Conservation (phyloP, 495 filamentous ascomycete genomes). For the Polyplosphaeria fusca region DNA sequence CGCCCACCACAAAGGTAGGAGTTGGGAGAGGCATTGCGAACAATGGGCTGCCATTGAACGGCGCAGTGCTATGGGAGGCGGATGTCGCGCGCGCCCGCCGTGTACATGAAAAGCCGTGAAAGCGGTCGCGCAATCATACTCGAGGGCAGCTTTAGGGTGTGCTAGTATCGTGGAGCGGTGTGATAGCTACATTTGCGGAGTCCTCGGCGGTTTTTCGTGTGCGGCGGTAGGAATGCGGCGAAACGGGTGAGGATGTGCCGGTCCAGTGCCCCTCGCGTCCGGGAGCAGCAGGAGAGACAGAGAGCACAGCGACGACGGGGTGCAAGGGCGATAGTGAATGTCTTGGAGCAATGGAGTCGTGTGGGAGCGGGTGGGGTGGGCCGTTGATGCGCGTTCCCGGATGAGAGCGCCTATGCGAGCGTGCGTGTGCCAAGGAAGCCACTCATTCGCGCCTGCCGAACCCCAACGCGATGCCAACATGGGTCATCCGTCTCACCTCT, state of each 20-base stretch:
- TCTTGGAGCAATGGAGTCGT: neutral
- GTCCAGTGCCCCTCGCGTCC: neutral
- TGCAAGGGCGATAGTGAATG: too few species aligned
- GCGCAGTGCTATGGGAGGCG: neutral
- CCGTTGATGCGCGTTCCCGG: neutral
- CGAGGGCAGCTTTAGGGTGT: neutral
- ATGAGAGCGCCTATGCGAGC: too few species aligned
- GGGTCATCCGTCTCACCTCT: too few species aligned
- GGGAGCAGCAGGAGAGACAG: neutral
- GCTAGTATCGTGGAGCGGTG: neutral
- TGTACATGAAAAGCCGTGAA: neutral
- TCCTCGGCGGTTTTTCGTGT: neutral
- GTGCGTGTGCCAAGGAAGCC: too few species aligned
- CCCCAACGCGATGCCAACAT: too few species aligned
- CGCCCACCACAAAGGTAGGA: slow-evolving; percentile 78
- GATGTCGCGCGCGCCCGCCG: neutral
- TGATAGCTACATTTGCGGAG: neutral
- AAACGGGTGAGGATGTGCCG: neutral
- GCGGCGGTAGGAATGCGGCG: neutral
- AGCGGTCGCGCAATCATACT: neutral
- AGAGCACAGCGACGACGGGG: neutral
- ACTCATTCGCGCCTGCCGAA: too few species aligned
- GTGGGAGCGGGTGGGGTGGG: neutral
- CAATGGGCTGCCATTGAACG: neutral
- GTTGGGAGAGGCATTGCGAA: slow-evolving; percentile 55